phyloP scores from a whole-genome alignment of 2,329 filamentous ascomycete genomes.

The Colletotrichum gloeosporioides region DNA sequence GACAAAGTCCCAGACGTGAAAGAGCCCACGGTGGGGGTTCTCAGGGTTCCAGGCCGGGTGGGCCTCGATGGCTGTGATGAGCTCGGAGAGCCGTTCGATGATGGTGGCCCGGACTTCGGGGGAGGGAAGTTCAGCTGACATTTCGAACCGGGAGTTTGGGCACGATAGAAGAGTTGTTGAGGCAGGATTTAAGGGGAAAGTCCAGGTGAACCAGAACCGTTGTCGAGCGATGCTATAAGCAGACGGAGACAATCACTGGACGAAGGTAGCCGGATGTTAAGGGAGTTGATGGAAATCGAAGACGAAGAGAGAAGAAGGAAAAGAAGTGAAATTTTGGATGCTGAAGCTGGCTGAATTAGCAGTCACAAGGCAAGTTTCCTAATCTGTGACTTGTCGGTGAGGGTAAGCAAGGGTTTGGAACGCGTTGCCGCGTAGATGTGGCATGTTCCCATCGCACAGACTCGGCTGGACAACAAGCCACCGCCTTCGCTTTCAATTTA shows the following conservation, averaged over 20 bases:
- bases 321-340: background rate
- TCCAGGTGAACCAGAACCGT: background rate
- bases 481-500: constrained; percentile 8
- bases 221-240: background rate
- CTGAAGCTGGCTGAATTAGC: background rate
- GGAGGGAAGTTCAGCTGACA: constrained; percentile 26
- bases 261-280: background rate
- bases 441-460: constrained; percentile 19
- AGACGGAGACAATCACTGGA: background rate
- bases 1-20: constrained; percentile 46
- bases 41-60: constrained; percentile 32
- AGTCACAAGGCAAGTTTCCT: constrained; percentile 7
- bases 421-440: constrained; percentile 6
- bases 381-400: constrained; percentile 12
- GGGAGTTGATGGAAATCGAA: background rate
- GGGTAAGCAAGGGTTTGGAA: constrained; percentile 15
- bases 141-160: background rate
- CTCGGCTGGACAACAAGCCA: constrained; percentile 10
- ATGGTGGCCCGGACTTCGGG: constrained; percentile 29
- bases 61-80: constrained; percentile 33
- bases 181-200: background rate
- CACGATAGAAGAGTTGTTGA: background rate
- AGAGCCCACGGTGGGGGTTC: constrained; percentile 36
- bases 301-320: background rate
- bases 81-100: constrained; percentile 27